Evolutionary conservation across 768 basidiomycete genomes (phyloP), one percentile per base, ranked within the genome.

Genomic region (Rhodotorula babjevae): DNA sequence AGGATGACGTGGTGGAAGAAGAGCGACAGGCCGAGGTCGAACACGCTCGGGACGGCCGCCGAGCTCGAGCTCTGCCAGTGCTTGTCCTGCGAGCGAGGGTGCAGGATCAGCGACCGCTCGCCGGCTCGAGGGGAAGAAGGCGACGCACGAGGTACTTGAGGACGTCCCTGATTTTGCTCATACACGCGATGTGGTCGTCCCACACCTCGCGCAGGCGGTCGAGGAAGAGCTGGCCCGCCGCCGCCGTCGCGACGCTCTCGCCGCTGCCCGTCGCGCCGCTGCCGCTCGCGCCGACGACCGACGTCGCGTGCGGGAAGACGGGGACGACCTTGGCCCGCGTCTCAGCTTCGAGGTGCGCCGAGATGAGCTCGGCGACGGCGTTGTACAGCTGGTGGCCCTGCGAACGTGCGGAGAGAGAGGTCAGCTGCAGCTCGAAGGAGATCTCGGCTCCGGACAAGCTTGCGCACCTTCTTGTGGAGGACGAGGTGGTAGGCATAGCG

Each of bases 401-500:
- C 61, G 11, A 77, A 63, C 47, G 47, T 23, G 19, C 19, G 40
- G 8, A 9, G 15, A n/a, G 19, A 23, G 14, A 7, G 14, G 9
- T 31, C 44, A 23, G 36, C 31, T 14, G n/a, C n/a, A n/a, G n/a
- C n/a, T n/a, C n/a, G n/a, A n/a, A n/a, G n/a, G n/a, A n/a, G n/a
- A n/a, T n/a, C n/a, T n/a, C n/a, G n/a, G n/a, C n/a, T n/a, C n/a
- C n/a, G n/a, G n/a, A n/a, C 61, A 25, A 12, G 25, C n/a, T 18
- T 4, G 12, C 60, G 19, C 19, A 68, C 77, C 69, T 76, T 79
- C 80, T 90, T 91, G 78, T 89, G 86, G 9, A 96, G 85, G 10
- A 96, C 93, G 86, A 98, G 88, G 79, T 93, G 93, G 82, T 96
- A 96, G 29, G 89, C 92, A 80, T 90, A 93, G 56, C 95, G 86